Conservation (phyloP, 2,329 filamentous ascomycete species). For the Alternaria triticimaculans region DNA sequence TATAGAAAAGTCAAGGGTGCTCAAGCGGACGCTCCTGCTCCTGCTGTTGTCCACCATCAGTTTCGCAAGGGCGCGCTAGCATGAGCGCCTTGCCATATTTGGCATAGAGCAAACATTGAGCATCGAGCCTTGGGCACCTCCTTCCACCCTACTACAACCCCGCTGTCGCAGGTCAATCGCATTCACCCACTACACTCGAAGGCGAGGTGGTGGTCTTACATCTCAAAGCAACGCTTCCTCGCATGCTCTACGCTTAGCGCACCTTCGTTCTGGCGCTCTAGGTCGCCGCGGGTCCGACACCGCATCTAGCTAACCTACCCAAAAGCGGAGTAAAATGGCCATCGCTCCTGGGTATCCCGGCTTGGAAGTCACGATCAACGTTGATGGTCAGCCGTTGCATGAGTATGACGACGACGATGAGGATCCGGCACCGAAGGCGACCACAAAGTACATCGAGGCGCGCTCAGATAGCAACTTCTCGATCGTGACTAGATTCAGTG, state of each 20-base stretch:
- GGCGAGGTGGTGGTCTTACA: background rate
- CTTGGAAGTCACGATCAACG: conserved; percentile 13
- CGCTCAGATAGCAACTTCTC: conserved; percentile 3
- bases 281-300: background rate
- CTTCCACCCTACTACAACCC: background rate
- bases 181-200: too few relatives aligned
- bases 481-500: background rate
- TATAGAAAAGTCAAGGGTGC: background rate
- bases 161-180: too few relatives aligned
- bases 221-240: background rate
- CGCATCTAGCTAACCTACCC: background rate
- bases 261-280: background rate
- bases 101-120: background rate
- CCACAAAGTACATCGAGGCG: conserved; percentile 17
- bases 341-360: background rate
- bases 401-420: conserved; percentile 18
- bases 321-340: conserved; percentile 17
- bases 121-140: background rate
- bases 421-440: background rate
- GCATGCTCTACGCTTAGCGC: background rate
- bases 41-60: too few relatives aligned
- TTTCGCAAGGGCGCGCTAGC: background rate
- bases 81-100: background rate
- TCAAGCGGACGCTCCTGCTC: background rate
- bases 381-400: conserved; percentile 3